Conservation (phyloP, 257 asterid genomes). For the Jasminum sambac region DNA sequence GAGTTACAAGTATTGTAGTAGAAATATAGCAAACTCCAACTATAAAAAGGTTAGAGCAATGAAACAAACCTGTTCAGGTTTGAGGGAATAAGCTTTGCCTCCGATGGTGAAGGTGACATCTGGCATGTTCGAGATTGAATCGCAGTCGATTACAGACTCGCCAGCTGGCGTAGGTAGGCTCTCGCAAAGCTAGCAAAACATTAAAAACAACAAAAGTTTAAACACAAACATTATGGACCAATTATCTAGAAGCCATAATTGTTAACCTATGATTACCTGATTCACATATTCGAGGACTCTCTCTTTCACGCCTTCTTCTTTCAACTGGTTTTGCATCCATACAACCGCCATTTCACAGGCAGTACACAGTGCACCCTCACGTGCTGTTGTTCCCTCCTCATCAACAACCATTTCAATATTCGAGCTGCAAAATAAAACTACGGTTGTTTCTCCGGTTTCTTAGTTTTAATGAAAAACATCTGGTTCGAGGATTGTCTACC, state of each 20-base stretch:
- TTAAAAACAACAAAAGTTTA: conserved; percentile 4
- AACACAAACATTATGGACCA: conserved; percentile 2
- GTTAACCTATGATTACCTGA: conserved; percentile 52
- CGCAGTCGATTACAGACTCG: conserved; percentile 47
- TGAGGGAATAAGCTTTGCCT: conserved; percentile 31
- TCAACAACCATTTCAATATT: conserved; percentile 73
- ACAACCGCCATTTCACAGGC: conserved; percentile 95
- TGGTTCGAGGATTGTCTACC: conserved; percentile 38
- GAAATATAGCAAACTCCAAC: too few relatives aligned
- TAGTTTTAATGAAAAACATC: neutral
- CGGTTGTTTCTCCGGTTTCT: too few relatives aligned
- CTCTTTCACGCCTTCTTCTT: conserved; percentile 58
- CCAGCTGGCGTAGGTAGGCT: conserved; percentile 57
- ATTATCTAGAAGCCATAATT: conserved; percentile 12
- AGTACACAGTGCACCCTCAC: conserved; percentile 55
- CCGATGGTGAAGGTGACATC: conserved; percentile 44
- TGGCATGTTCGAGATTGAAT: conserved; percentile 37
- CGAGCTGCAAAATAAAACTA: conserved; percentile 47
- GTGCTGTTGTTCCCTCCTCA: conserved; percentile 42
- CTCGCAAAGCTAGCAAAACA: conserved; percentile 68
- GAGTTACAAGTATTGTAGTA: too few relatives aligned
- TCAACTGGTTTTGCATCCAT: conserved; percentile 88
- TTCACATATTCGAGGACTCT: conserved; percentile 65
- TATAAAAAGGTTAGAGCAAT: neutral
- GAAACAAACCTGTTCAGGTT: conserved; percentile 48